phyloP scores from a whole-genome alignment of 164 flowering plant species.

The Tetrastigma voinierianum region DNA sequence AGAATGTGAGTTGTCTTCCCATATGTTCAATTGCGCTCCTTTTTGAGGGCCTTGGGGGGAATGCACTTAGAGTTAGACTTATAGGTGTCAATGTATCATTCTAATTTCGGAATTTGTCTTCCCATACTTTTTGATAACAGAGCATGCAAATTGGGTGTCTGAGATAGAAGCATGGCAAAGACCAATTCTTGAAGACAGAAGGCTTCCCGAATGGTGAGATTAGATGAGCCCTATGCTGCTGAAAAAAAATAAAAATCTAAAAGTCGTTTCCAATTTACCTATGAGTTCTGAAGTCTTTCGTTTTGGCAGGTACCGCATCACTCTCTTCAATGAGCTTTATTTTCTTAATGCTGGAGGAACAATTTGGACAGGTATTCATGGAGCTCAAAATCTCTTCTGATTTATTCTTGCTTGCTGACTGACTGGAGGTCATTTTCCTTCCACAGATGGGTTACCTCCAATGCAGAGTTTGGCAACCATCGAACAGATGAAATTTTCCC shows the following conservation, averaged over 20 bases:
- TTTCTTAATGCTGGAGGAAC: constrained; percentile 88
- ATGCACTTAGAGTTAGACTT: not conserved
- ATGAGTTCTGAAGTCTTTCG: not conserved
- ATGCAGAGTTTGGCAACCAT: constrained; percentile 44
- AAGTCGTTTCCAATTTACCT: not conserved
- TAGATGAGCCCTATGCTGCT: not conserved
- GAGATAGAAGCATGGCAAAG: constrained; percentile 85
- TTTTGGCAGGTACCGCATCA: constrained; percentile 62
- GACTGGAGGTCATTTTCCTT: not conserved
- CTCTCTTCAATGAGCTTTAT: constrained; percentile 92
- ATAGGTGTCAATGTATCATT: not conserved
- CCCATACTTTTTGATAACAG: constrained; percentile 26
- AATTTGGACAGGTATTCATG: constrained; percentile 76
- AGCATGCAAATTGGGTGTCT: constrained; percentile 72
- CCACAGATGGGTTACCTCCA: constrained; percentile 78
- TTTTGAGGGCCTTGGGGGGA: too few species aligned
- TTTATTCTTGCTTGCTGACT: constrained; percentile 2
- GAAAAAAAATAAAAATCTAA: not conserved
- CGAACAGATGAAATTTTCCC: constrained; percentile 50
- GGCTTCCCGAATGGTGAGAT: constrained; percentile 84
- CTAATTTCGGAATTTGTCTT: not conserved
- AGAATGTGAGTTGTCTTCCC: too few species aligned
- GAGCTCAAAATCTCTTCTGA: constrained; percentile 1
- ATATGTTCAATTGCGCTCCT: too few species aligned
- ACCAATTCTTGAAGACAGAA: constrained; percentile 75